Evolutionary conservation across 768 basidiomycete genomes (phyloP), one percentile per base, ranked within the genome.

Genomic region (Heimioporus sp.): DNA sequence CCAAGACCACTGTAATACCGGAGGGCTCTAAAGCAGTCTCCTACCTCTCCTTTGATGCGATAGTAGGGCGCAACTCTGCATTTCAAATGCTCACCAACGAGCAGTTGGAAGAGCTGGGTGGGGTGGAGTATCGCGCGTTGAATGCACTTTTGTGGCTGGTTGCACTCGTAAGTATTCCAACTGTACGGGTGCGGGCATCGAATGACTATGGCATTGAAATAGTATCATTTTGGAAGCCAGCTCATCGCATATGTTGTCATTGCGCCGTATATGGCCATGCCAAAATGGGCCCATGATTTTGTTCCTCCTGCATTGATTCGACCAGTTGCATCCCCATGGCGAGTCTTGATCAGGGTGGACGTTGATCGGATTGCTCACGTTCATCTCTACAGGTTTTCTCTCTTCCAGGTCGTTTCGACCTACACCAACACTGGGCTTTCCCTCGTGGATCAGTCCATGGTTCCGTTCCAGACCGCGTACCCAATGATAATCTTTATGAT

Each of bases 351-450:
- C 34, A 13, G 9, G 32, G 40, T 17, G 8, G 32, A 46, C 11
- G 5, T 30, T 15, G n/a, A 49, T 43, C 7, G 17, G 15, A 48
- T 16, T 46, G n/a, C 11, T 8, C 16, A 10, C 16, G 20, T 58
- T 43, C 12, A 31, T 11, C 12, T 10, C 20, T 20, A 21, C 45
- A 92, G 91, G 91, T 95, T 89, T 64, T 81, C 93, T 0, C 66
- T 82, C 9, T 98, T 92, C 63, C 92, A 96, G 65, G 80, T 86
- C 20, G 79, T 90, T 21, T 94, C 94, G 0, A 80, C 92, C 1
- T 97, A 90, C 65, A 90, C 88, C 28, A 97, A 97, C 61, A 85
- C 89, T 1, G 95, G 95, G 20, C 83, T 82, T 69, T 93, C 91
- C 13, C 77, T 96, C 7, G 85, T 86, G 13, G 96, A 99, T 68